Conservation (phyloP, 1,284 basidiomycete species). For the Psilocybe mexicana region DNA sequence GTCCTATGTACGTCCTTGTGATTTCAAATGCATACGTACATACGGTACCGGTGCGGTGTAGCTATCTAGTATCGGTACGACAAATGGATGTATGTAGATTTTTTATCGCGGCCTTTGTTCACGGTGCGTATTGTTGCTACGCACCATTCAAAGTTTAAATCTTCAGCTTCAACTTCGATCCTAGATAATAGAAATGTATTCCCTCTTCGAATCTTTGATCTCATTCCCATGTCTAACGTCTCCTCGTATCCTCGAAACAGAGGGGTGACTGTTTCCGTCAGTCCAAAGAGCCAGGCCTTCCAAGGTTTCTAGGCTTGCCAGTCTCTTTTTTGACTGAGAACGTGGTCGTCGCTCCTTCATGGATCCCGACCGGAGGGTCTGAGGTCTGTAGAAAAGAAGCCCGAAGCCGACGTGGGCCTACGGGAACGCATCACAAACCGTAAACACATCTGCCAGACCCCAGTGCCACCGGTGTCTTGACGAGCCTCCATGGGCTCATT, state of each 20-base stretch:
- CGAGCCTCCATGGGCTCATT: not conserved
- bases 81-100: not conserved
- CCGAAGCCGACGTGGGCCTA: not conserved
- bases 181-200: too few species aligned
- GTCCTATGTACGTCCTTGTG: not conserved
- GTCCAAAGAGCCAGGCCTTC: not conserved
- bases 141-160: not conserved
- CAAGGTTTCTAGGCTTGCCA: too few species aligned
- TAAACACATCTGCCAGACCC: too few species aligned
- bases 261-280: constrained; percentile 11
- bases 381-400: not conserved
- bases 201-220: not conserved
- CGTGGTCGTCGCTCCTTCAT: not conserved
- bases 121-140: constrained; percentile 8
- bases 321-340: not conserved
- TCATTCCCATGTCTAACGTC: not conserved
- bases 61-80: too few species aligned
- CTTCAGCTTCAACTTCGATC: too few species aligned
- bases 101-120: constrained; percentile 8
- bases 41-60: not conserved
- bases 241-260: not conserved
- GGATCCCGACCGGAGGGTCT: too few species aligned
- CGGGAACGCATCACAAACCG: not conserved
- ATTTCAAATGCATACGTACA: not conserved
- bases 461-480: too few species aligned